phyloP scores from a whole-genome alignment of 495 filamentous ascomycete species.

The Cercophora sp. region DNA sequence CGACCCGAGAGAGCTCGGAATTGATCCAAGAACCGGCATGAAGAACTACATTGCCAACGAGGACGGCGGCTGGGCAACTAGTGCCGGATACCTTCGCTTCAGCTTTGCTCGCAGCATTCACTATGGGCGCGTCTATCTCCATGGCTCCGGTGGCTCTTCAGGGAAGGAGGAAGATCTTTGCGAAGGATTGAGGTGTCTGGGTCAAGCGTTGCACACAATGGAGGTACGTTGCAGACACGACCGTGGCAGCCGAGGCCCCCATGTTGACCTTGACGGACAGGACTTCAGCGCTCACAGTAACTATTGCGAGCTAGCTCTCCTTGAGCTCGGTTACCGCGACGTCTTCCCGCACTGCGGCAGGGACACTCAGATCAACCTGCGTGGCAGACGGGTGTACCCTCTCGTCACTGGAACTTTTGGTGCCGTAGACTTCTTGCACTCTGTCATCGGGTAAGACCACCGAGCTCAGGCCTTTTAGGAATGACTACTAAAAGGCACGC shows the following conservation, averaged over 20 bases:
- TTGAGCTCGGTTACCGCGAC: conserved; percentile 75
- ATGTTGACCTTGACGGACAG: no score
- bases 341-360: conserved; percentile 87
- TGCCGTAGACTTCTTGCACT: conserved; percentile 93
- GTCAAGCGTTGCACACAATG: conserved; percentile 87
- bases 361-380: conserved; percentile 66
- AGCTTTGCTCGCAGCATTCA: conserved; percentile 83
- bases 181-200: conserved; percentile 81
- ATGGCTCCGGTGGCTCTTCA: conserved; percentile 54
- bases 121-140: conserved; percentile 80
- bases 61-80: conserved; percentile 76
- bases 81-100: conserved; percentile 81
- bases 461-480: background rate
- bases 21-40: conserved; percentile 86
- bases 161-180: conserved; percentile 83
- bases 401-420: conserved; percentile 85
- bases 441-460: conserved; percentile 64
- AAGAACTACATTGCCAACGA: conserved; percentile 99
- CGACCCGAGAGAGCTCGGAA: conserved; percentile 66
- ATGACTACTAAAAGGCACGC: background rate
- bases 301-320: conserved; percentile 81
- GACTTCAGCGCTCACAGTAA: conserved; percentile 96
- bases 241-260: no score
- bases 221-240: no score
- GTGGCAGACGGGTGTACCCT: conserved; percentile 73